Evolutionary conservation across 768 basidiomycete species (phyloP).

Genomic region (Boletus edulis): DNA sequence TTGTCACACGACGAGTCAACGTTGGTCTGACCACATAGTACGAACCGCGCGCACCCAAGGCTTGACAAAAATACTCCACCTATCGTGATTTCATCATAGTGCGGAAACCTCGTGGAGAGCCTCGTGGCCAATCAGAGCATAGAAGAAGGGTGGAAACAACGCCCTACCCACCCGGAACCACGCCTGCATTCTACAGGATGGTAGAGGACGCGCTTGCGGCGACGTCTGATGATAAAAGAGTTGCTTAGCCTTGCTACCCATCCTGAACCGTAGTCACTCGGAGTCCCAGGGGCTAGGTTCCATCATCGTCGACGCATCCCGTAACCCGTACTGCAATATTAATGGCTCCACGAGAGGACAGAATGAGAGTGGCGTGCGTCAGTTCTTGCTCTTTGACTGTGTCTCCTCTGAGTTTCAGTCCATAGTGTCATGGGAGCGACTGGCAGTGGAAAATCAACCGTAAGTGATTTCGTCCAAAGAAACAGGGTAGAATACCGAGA

Average conservation of each 20-base stretch:
- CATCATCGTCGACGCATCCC: background rate
- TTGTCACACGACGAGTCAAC: background rate
- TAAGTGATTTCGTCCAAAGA: constrained; percentile 1
- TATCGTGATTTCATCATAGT: background rate
- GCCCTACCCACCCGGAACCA: background rate
- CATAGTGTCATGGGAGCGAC: constrained; percentile 25
- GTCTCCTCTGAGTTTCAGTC: constrained; percentile 1
- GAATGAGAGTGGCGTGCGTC: constrained; percentile 21
- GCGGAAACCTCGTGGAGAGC: constrained; percentile 13
- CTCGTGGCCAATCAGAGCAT: constrained; percentile 7
- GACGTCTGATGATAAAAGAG: constrained; percentile 1
- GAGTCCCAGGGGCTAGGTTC: background rate
- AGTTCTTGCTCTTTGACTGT: background rate
- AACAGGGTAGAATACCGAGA: background rate
- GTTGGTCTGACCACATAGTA: background rate
- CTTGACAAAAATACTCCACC: background rate
- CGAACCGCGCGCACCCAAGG: background rate
- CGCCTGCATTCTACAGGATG: background rate
- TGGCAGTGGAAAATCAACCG: constrained; percentile 24
- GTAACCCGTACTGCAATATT: background rate
- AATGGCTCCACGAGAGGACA: constrained; percentile 12
- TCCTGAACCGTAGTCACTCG: background rate
- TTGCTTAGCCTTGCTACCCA: background rate
- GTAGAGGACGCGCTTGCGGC: background rate
- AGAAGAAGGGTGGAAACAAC: background rate